Evolutionary conservation across 352 stramenopile genomes (phyloP), one percentile per base, ranked within the genome.

Genomic region (Globisporangium cystogenes): DNA sequence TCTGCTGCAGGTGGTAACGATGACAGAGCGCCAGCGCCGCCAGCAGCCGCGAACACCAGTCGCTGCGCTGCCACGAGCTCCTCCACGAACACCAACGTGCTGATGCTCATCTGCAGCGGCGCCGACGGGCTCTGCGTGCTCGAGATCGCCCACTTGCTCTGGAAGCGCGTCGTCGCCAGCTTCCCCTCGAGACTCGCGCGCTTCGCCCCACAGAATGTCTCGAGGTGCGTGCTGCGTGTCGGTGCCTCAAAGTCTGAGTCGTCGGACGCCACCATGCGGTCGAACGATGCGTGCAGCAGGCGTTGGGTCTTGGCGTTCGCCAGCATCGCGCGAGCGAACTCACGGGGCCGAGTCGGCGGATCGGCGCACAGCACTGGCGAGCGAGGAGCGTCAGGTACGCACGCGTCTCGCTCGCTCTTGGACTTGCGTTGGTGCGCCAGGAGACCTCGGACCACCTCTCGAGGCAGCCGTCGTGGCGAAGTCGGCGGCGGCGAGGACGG

Each of bases 171-270:
- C 14, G 65, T 73, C 4, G 65, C 63, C 18, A 77, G 48, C 40
- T 59, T 41, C 24, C 68, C 51, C 31, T 58, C 51, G 8, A 77
- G 24, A 35, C 57, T 47, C 15, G 63, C 49, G 18, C 54, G 40
- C 39, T 74, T 75, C 11, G 64, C 57, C 2, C 54, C 63, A 31
- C 52, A 72, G 18, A 77, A 77, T 1, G 55, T 75, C 29, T n/a
- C 8, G 20, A 53, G 40, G 4, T 27, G 45, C 35, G 7, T 23
- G 42, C 12, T 7, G 6, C 23, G 27, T 33, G 20, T 11, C 20
- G 26, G 14, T 0, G 35, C 14, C 1, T 4, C 35, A 2, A 29
- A 15, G 10, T 14, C 48, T 11, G 16, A 14, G 4, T 26, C 37
- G 39, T n/a, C 29, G 16, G 43, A 10, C 15, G 12, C 7, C 10